A percentile compares a stretch with the other conserved stretches of the same genome.
Evolutionary conservation across 2,329 filamentous ascomycete genomes (phyloP).

Genomic region (Colletotrichum sp.): DNA sequence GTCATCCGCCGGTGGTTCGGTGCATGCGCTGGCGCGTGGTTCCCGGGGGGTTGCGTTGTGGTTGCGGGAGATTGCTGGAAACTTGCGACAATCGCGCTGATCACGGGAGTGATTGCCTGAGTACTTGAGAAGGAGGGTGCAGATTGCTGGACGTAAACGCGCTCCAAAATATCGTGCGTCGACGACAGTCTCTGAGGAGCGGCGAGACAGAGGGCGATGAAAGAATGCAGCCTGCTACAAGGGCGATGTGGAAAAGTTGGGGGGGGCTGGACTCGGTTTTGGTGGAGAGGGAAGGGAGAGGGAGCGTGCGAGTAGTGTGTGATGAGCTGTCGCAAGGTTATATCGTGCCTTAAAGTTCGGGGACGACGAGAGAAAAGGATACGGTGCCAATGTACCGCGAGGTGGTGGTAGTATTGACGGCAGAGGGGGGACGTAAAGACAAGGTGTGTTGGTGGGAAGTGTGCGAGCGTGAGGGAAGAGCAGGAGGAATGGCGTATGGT

Average conservation of each 20-base stretch:
- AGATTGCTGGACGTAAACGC: background rate
- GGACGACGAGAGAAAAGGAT: background rate
- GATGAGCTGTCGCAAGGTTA: slow-evolving; percentile 24
- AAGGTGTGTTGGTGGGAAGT: slow-evolving; percentile 22
- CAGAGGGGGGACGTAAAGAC: slow-evolving; percentile 4
- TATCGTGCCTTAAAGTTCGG: slow-evolving; percentile 21
- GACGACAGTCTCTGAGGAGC: background rate
- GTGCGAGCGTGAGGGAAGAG: slow-evolving; percentile 14
- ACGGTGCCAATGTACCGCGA: slow-evolving; percentile 9
- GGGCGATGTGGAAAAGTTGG: slow-evolving; percentile 8
- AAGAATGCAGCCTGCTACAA: slow-evolving; percentile 18
- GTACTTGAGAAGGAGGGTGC: background rate
- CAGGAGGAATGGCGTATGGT: slow-evolving; percentile 13
- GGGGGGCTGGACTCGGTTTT: slow-evolving; percentile 1
- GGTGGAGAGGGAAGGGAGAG: background rate
- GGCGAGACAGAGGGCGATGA: background rate
- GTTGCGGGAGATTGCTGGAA: background rate
- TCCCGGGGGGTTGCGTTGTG: background rate
- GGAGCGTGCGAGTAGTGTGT: background rate
- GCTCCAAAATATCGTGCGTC: background rate
- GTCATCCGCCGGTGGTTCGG: slow-evolving; percentile 34
- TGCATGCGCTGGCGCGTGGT: slow-evolving; percentile 31
- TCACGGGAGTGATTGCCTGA: background rate
- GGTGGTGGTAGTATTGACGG: slow-evolving; percentile 1
- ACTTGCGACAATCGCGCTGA: slow-evolving; percentile 6